phyloP scores from a whole-genome alignment of 306 rosid genomes.

The Castanopsis chinensis region DNA sequence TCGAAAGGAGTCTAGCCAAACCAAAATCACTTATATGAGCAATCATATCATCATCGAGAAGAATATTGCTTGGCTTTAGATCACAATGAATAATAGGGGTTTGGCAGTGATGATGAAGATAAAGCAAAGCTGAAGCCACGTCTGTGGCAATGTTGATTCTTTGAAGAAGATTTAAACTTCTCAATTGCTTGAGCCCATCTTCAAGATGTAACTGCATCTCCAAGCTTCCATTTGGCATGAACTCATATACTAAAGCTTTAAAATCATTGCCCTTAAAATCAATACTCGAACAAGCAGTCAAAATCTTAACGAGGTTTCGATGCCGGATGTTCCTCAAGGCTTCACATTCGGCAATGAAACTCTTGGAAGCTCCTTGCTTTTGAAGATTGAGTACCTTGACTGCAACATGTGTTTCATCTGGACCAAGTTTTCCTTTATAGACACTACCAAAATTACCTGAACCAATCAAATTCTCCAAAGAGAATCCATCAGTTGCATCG shows the following conservation, averaged over 20 bases:
- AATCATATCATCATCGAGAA: constrained; percentile 7
- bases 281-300: constrained; percentile 28
- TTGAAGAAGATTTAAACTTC: not conserved
- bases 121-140: constrained; percentile 17
- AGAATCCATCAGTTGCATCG: constrained; percentile 26
- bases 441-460: constrained; percentile 29
- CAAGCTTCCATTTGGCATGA: constrained; percentile 20
- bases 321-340: constrained; percentile 20
- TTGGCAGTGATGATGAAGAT: constrained; percentile 19
- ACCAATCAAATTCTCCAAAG: constrained; percentile 23
- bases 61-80: constrained; percentile 22
- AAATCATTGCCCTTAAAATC: not conserved
- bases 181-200: not conserved
- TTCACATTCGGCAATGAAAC: constrained; percentile 34
- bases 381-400: constrained; percentile 28
- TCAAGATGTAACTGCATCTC: constrained; percentile 9
- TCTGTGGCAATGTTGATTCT: constrained; percentile 13
- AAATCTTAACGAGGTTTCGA: constrained; percentile 17
- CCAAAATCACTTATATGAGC: constrained; percentile 17
- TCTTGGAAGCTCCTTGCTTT: constrained; percentile 12
- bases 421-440: constrained; percentile 22
- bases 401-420: constrained; percentile 8
- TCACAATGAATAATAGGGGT: constrained; percentile 21
- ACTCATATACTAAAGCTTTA: constrained; percentile 16
- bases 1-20: constrained; percentile 14